phyloP scores from a whole-genome alignment of 371 early-diverging fungal genomes.

The Rhizomucor pusillus region DNA sequence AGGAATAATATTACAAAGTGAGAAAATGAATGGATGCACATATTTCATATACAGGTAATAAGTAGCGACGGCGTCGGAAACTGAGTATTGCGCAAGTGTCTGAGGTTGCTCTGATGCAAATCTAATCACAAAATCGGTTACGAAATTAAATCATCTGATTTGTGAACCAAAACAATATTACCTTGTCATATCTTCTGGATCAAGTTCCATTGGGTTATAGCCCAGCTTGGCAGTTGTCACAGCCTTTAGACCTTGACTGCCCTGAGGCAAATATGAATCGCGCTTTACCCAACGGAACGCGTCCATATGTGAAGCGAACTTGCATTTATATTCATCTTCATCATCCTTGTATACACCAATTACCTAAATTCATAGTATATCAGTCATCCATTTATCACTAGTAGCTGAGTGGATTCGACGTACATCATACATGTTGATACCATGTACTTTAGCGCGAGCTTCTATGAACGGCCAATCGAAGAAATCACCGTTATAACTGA shows the following conservation, averaged over 20 bases:
- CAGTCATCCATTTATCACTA: no score
- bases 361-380: no score
- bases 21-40: conserved; percentile 99
- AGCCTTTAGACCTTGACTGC: conserved; percentile 96
- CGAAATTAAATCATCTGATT: no score
- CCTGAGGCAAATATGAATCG: conserved; percentile 98
- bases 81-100: conserved; percentile 98
- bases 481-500: conserved; percentile 99
- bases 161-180: no score
- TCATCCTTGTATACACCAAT: conserved; percentile 84
- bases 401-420: no score
- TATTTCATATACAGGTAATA: conserved; percentile 99
- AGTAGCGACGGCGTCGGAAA: conserved; percentile 99
- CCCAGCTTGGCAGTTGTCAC: conserved; percentile 98
- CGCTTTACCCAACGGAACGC: conserved; percentile 99
- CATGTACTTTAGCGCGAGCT: conserved; percentile 77
- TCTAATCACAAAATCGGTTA: conserved; percentile 13
- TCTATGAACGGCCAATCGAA: conserved; percentile 99
- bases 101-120: conserved; percentile 96
- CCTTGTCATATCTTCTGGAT: conserved; percentile 99
- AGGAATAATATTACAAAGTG: conserved; percentile 99
- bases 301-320: conserved; percentile 97
- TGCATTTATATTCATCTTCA: conserved; percentile 86
- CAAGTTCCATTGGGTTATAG: conserved; percentile 98
- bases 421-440: conserved; percentile 78